Evolutionary conservation across 2,329 filamentous ascomycete species (phyloP).

Genomic region (Trichoderma koningii): DNA sequence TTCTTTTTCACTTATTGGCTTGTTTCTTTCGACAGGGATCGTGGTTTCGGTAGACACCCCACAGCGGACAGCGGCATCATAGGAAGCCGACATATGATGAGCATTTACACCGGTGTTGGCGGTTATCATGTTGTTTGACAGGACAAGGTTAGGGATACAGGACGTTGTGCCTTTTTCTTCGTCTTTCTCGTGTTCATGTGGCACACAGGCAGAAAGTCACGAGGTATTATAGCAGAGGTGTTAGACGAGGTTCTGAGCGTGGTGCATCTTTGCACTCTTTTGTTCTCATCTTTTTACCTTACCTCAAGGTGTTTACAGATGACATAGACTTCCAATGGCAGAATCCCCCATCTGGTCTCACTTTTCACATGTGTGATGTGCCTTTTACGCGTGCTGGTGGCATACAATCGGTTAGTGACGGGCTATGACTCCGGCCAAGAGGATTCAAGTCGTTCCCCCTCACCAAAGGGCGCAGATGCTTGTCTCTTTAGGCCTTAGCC

Average conservation of each 20-base stretch:
- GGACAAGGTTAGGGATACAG: conserved; percentile 14
- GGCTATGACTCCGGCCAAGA: background rate
- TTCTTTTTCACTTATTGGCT: background rate
- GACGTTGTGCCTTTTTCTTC: background rate
- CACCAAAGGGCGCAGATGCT: conserved; percentile 20
- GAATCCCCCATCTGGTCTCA: background rate
- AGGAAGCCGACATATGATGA: conserved; percentile 21
- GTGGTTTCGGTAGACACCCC: conserved; percentile 12
- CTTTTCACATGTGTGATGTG: background rate
- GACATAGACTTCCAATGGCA: background rate
- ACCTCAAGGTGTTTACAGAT: background rate
- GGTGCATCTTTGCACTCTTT: background rate
- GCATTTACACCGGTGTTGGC: conserved; percentile 26
- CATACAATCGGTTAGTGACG: background rate
- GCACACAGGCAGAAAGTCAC: conserved; percentile 2
- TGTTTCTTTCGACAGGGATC: background rate
- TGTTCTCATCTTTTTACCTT: no score
- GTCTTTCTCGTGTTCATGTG: background rate
- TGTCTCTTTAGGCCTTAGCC: background rate
- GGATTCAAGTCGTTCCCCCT: background rate
- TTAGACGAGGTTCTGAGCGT: background rate
- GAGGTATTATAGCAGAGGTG: background rate
- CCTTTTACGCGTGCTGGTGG: background rate
- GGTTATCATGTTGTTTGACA: conserved; percentile 22
- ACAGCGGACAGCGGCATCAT: background rate